Evolutionary conservation across 148 eudicot species (phyloP), one percentile per base, ranked within the genome.

Genomic region (Camellia sinensis): DNA sequence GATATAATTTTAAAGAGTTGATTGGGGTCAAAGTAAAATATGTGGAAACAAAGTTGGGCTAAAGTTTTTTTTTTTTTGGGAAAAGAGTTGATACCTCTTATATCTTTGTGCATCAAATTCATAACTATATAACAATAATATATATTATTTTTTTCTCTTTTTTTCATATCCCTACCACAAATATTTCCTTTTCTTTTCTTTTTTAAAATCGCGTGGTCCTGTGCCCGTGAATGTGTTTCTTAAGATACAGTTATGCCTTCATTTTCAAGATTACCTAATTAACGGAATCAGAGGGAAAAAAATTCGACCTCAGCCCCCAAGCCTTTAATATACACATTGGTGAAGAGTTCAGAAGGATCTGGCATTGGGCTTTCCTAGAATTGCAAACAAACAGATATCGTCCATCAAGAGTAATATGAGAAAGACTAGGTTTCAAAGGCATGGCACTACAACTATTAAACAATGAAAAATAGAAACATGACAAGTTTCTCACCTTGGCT

Each of bases 341-440:
- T 92, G 74, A 93, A 93, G 29, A 93, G 93, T 69, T 93, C 92
- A 9, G 94, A 88, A 65, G 91, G 74, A 76, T 93, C 95, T 69
- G 97, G 99, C 95, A 92, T 83, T 64, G 95, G 95, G 84, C 99
- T 89, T 87, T 92, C 98, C 99, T 96, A 94, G 41, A 86, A 85
- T 53, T 74, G 68, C 79, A 84, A 45, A 71, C 44, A 78, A 62
- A 37, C 14, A 79, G 13, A 52, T 54, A 43, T 59, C 15, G 14
- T 76, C 75, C 54, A 69, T 62, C 11, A 75, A 43, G 44, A 61
- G 74, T 57, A 0, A 19, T 50, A 61, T 50, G 78, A 40, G 5
- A 66, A 75, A 48, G 29, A 37, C n/a, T 67, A 67, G 19, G 6
- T 50, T 40, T 5, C n/a, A 63, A 50, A 45, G 13, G 59, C 11